phyloP scores from a whole-genome alignment of 75 land plant genomes.

The Gnetum montanum region DNA sequence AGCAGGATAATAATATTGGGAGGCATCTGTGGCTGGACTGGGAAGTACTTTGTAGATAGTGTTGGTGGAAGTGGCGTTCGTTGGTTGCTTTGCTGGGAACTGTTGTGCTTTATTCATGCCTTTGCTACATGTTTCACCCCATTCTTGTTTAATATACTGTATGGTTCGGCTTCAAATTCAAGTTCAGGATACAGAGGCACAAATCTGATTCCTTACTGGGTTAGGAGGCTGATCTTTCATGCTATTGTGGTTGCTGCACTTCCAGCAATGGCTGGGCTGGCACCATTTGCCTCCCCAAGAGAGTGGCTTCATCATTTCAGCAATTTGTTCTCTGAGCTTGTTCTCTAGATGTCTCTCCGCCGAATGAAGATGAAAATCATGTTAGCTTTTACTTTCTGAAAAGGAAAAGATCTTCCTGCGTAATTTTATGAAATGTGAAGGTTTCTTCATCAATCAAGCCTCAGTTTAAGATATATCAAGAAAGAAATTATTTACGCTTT shows the following conservation, averaged over 20 bases:
- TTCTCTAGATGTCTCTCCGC: too few species aligned
- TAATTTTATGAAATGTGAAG: too few species aligned
- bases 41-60: conserved; percentile 33
- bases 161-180: conserved; percentile 5
- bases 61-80: conserved; percentile 29
- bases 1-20: conserved; percentile 23
- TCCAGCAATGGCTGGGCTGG: conserved; percentile 28
- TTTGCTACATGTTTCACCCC: conserved; percentile 25
- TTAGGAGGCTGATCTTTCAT: conserved; percentile 19
- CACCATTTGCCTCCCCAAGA: conserved; percentile 24
- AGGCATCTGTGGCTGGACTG: conserved; percentile 26
- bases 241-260: conserved; percentile 10
- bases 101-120: conserved; percentile 20
- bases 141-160: conserved; percentile 11
- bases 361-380: too few species aligned
- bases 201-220: conserved; percentile 9
- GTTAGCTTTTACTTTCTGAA: too few species aligned
- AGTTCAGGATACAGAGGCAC: too few species aligned
- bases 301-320: conserved; percentile 6
- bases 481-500: too few species aligned
- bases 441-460: too few species aligned
- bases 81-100: conserved; percentile 29
- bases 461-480: too few species aligned
- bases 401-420: too few species aligned
- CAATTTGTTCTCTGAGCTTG: background rate